Evolutionary conservation across 768 basidiomycete genomes (phyloP), one percentile per base, ranked within the genome.

Genomic region (Tricholoma sp.): DNA sequence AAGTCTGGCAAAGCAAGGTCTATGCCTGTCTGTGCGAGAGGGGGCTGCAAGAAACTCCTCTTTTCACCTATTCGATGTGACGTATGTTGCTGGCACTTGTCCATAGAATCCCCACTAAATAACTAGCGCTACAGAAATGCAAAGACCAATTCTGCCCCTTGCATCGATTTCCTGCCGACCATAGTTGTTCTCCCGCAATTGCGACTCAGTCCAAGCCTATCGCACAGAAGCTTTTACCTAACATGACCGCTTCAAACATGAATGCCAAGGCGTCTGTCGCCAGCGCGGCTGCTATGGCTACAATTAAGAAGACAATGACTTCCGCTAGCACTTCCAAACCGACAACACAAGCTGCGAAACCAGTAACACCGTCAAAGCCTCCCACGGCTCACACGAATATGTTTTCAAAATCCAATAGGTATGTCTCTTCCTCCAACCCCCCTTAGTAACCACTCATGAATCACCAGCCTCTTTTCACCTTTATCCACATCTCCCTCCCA

Each of bases 101-200:
- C 29, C 54, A 5, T 52, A 14, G 52, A 6, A 46, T 57, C 31
- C 47, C 57, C 11, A 34, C 54, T n/a, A 52, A 43, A 39, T 6
- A 3, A 18, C 0, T n/a, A n/a, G n/a, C n/a, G n/a, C n/a, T 55
- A 0, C 57, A 94, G 91, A 79, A 79, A 68, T 94, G 91, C 70
- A 77, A 71, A 45, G 72, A 82, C 59, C 84, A 86, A 60, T 94
- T 84, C 66, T 94, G 91, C 66, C 79, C 88, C 0, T 72, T 82
- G 24, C 91, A 94, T 66, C 88, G 92, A 45, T 91, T 91, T 70
- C 86, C 90, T 8, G 74, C 75, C 41, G 85, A 89, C 61, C 91
- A 94, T 60, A 75, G 57, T 53, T 91, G 91, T 63, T 24, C 69
- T 22, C 50, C 66, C 27, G 50, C 66, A 18, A 31, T 70, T 31